Evolutionary conservation across 2,329 filamentous ascomycete species (phyloP).

Genomic region (Sphaerulina musiva): DNA sequence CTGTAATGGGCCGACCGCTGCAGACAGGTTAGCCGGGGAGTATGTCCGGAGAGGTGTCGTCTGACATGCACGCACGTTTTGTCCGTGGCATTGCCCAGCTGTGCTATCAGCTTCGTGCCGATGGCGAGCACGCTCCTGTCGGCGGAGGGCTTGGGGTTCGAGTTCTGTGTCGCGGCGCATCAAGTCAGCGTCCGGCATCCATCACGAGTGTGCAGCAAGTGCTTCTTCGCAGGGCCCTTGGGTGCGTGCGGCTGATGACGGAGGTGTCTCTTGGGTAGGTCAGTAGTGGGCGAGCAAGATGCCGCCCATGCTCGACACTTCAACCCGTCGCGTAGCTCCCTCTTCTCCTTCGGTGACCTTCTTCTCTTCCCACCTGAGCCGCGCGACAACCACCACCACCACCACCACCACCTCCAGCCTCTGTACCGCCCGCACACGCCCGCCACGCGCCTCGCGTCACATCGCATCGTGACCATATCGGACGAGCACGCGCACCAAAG

Average conservation of each 20-base stretch:
- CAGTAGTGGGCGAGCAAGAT: conserved; percentile 17
- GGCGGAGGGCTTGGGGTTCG: conserved; percentile 19
- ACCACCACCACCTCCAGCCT: too few relatives aligned
- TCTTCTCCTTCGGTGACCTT: conserved; percentile 7
- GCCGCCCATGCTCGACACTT: conserved; percentile 24
- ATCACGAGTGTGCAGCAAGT: conserved; percentile 3
- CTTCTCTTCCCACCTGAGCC: conserved; percentile 10
- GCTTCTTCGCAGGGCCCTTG: conserved; percentile 10
- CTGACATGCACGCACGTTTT: conserved; percentile 59
- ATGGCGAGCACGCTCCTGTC: conserved; percentile 45
- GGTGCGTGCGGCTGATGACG: conserved; percentile 26
- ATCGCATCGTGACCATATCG: neutral
- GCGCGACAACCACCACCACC: neutral
- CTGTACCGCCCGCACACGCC: conserved; percentile 1
- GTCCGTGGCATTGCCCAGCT: conserved; percentile 68
- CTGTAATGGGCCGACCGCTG: conserved; percentile 64
- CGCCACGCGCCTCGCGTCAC: conserved; percentile 7
- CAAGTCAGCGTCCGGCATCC: conserved; percentile 16
- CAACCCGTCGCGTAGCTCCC: conserved; percentile 21
- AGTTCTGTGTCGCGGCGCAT: conserved; percentile 26
- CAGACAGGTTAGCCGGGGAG: conserved; percentile 27
- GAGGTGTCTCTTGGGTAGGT: conserved; percentile 20
- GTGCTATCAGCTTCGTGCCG: conserved; percentile 67
- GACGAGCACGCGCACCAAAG: neutral
- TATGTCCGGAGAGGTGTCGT: neutral